Evolutionary conservation across 1,139 yeast genomes (phyloP), one percentile per base, ranked within the genome.

Genomic region (Citeromyces hawaiiensis): DNA sequence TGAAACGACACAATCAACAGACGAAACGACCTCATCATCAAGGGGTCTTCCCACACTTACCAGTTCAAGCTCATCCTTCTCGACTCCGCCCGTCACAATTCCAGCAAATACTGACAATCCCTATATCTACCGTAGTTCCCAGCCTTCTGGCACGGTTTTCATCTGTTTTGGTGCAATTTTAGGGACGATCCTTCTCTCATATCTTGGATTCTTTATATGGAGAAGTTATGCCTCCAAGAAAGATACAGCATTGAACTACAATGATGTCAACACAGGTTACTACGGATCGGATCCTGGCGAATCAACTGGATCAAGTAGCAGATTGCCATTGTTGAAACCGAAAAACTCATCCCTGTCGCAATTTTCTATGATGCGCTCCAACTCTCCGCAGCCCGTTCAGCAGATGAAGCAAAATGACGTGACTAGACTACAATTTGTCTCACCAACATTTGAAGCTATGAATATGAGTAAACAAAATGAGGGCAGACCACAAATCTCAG

Each of bases 131-230:
- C 17, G 35, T 4, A 10, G 18, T 13, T 11, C 25, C n/a, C 34
- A 16, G 10, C 41, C 41, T 6, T 18, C 39, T 9, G 41, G 41
- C n/a, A 39, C 41, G 17, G 41, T 37, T 16, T 39, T 39, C 36
- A 39, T 39, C 13, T 32, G 30, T n/a, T 14, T 39, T 19, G 41
- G 41, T 11, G 41, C 37, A 4, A 25, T 36, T 5, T 11, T 33
- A 21, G 36, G 27, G 2, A 19, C 32, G 8, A 17, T 36, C 19
- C 29, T 39, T n/a, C 19, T 36, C 19, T 17, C 32, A 10, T 39
- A 23, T 23, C 18, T 33, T 19, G 30, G 15, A 11, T 17, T 36
- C 23, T 33, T 39, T 15, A 19, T 13, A 16, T 39, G 39, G 39
- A 31, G 32, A 18, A 35, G 35, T 5, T 32, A 17, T 19, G 14